Conservation (phyloP, 202 grass and related monocot species). For the Brachypodium distachyon region DNA sequence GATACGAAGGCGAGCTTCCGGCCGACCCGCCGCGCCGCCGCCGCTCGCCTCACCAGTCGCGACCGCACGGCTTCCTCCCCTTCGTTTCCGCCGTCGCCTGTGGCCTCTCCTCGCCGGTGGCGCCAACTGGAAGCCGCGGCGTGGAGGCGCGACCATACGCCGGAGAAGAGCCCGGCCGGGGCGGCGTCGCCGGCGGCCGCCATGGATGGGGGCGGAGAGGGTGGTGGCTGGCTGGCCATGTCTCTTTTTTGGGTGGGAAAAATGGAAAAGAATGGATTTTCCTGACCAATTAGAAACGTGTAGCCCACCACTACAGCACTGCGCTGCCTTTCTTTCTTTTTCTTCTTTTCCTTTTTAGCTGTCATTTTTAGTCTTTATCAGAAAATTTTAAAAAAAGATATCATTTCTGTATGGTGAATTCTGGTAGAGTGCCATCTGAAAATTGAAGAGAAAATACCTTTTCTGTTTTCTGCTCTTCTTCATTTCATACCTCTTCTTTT, state of each 20-base stretch:
- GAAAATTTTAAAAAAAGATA: no score
- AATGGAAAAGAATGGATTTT: background rate
- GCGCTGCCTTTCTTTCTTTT: background rate
- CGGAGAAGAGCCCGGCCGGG: slow-evolving; percentile 14
- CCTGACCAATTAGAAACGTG: background rate
- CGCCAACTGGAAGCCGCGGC: background rate
- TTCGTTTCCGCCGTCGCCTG: background rate
- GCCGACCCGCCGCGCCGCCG: background rate
- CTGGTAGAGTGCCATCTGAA: no score
- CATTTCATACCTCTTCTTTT: background rate
- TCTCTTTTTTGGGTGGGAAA: background rate
- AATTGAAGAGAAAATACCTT: no score
- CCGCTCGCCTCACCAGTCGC: slow-evolving; percentile 8
- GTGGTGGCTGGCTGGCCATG: no score
- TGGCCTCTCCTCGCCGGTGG: background rate
- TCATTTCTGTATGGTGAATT: no score
- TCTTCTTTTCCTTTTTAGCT: background rate
- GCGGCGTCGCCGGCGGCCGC: background rate
- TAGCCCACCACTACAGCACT: background rate
- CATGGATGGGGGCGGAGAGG: background rate
- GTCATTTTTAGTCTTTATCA: background rate
- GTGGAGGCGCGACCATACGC: background rate
- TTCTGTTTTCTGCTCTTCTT: no score
- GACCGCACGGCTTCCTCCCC: background rate
- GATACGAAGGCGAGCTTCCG: slow-evolving; percentile 29